These are phyloP conservation scores for Zygoascus flipseniorum DNA, from an alignment of 805 yeast species.

Conservation along the genomic window DNA sequence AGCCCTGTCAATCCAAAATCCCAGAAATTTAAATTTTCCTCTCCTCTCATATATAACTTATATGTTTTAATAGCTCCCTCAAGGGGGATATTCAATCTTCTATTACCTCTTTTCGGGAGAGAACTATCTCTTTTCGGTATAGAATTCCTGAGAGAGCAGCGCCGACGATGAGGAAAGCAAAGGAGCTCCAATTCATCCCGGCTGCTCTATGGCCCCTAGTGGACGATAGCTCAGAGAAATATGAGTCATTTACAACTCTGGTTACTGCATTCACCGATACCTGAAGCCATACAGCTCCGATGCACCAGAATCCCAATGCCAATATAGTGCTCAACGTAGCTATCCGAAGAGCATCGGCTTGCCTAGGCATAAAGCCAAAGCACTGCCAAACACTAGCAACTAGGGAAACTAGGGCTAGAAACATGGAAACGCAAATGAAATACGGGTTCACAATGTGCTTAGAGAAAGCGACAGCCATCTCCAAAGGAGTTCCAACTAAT, in stretches of 20 bases:
- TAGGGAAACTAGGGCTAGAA: slow-evolving; percentile 8
- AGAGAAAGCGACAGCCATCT: slow-evolving; percentile 13
- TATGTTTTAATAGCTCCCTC: no score
- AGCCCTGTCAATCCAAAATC: not conserved
- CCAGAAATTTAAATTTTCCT: not conserved
- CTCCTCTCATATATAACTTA: no score
- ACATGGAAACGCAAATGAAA: slow-evolving; percentile 7
- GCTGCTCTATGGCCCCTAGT: slow-evolving; percentile 13
- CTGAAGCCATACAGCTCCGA: slow-evolving; percentile 20
- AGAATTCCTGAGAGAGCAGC: not conserved
- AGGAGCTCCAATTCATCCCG: slow-evolving; percentile 18
- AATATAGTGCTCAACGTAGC: not conserved
- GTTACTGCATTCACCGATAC: slow-evolving; percentile 14
- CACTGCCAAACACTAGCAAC: slow-evolving; percentile 5
- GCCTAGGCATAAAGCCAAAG: slow-evolving; percentile 6
- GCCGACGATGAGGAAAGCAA: slow-evolving; percentile 13
- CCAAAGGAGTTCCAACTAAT: slow-evolving; percentile 10
- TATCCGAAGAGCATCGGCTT: not conserved
- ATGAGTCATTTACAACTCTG: slow-evolving; percentile 11
- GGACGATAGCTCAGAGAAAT: slow-evolving; percentile 10
- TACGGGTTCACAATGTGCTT: slow-evolving; percentile 15
- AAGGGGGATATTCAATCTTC: not conserved
- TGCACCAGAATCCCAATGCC: slow-evolving; percentile 14
- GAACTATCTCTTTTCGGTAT: not conserved
- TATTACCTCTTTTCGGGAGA: not conserved